Conservation (phyloP, 2,329 filamentous ascomycete species). For the Elsinoe ampelina region DNA sequence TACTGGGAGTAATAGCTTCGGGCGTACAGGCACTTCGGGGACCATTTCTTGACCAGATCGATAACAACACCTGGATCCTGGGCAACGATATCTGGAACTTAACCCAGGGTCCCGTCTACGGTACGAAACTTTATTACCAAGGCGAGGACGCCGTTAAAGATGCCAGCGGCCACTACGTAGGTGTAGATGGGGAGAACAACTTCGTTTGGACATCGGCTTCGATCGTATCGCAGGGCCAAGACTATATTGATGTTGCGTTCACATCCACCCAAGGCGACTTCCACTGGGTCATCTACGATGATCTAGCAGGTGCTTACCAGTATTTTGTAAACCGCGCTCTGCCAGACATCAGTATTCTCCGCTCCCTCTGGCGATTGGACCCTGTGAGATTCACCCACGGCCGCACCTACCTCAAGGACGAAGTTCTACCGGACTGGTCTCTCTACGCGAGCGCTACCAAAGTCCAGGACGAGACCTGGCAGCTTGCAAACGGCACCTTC, state of each 20-base stretch:
- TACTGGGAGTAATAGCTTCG: constrained; percentile 9
- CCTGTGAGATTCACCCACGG: constrained; percentile 37
- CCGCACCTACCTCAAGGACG: constrained; percentile 38
- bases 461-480: constrained; percentile 47
- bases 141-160: constrained; percentile 33
- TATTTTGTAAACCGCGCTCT: constrained; percentile 45
- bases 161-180: constrained; percentile 37
- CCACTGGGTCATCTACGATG: constrained; percentile 44
- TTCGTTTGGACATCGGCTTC: constrained; percentile 40
- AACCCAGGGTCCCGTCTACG: constrained; percentile 31
- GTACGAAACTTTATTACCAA: constrained; percentile 34
- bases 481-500: constrained; percentile 38
- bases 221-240: constrained; percentile 32
- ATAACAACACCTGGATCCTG: constrained; percentile 29
- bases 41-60: constrained; percentile 26
- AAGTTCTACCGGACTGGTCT: constrained; percentile 34
- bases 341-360: constrained; percentile 41
- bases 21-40: background rate
- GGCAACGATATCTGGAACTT: constrained; percentile 36
- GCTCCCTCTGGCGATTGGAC: constrained; percentile 43
- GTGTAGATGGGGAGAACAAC: constrained; percentile 41
- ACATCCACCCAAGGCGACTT: constrained; percentile 40
- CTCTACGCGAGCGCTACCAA: constrained; percentile 39
- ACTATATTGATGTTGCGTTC: constrained; percentile 43
- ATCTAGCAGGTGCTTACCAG: constrained; percentile 43